A percentile compares a stretch with the other conserved stretches of the same genome.
phyloP scores from a whole-genome alignment of 2,329 filamentous ascomycete genomes.

The Coniochaeta ligniaria region DNA sequence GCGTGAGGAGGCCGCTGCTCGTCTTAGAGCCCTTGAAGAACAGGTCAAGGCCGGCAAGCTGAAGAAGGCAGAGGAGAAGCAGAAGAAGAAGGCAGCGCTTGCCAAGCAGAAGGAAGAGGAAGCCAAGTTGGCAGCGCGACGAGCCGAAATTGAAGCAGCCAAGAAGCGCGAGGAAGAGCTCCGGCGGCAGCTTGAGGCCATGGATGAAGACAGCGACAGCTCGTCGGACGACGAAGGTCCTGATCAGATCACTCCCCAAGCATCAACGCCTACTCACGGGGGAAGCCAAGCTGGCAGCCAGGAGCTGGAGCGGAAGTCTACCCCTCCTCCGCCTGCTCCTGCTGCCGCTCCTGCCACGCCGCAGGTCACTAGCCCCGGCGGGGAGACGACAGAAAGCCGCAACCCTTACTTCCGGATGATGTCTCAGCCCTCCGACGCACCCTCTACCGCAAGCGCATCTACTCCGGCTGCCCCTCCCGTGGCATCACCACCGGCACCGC shows the following conservation, averaged over 20 bases:
- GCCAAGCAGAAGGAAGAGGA: slow-evolving; percentile 87
- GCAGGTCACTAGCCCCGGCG: slow-evolving; percentile 33
- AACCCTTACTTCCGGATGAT: slow-evolving; percentile 95
- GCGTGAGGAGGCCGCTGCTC: slow-evolving; percentile 72
- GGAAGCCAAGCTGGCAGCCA: slow-evolving; percentile 45
- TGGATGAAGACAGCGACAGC: slow-evolving; percentile 66
- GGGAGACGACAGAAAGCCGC: slow-evolving; percentile 69
- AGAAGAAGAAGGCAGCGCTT: slow-evolving; percentile 78
- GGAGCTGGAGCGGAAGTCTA: slow-evolving; percentile 44
- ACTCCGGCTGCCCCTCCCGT: slow-evolving; percentile 30
- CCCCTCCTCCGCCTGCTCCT: slow-evolving; percentile 23
- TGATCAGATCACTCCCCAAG: slow-evolving; percentile 58
- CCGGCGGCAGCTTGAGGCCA: slow-evolving; percentile 74
- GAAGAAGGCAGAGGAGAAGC: slow-evolving; percentile 95
- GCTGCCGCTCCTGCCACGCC: slow-evolving; percentile 41
- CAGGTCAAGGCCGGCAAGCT: slow-evolving; percentile 90
- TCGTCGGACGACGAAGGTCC: slow-evolving; percentile 78
- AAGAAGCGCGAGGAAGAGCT: slow-evolving; percentile 86
- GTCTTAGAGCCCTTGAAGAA: slow-evolving; percentile 84
- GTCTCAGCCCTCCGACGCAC: slow-evolving; percentile 56
- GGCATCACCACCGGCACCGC: slow-evolving; percentile 34
- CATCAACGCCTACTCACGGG: slow-evolving; percentile 48
- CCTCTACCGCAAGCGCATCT: slow-evolving; percentile 26
- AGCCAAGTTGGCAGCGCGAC: slow-evolving; percentile 71
- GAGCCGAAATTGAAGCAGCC: slow-evolving; percentile 87